Base-by-base conservation (phyloP, 2,329 filamentous ascomycete genomes). In the Trichoderma sp. region DNA sequence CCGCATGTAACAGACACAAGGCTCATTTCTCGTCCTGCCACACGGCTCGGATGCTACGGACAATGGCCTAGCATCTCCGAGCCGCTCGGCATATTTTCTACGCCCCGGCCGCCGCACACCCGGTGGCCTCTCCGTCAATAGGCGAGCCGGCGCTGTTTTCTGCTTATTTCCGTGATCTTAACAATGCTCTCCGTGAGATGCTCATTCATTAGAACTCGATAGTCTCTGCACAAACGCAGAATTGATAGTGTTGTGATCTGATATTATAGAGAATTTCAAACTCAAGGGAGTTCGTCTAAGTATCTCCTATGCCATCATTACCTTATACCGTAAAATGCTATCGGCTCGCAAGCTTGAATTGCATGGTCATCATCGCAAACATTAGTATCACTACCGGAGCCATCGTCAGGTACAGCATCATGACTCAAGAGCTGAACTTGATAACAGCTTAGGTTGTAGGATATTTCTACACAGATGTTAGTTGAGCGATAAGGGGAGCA, bases 1-100 rank as follows among this genome's bases (percentile, higher is more conserved):
- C 71, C 71, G 71, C 45, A 24, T 14, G 11, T 27, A 45, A 45
- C 41, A 45, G 38, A 45, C 38, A 18, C 24, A 27, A 12, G 18
- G 29, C 31, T 35, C 9, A 35, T 56, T 24, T 8, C n/a, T 56
- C 50, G 50, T 45, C 21, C 27, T 35, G 50, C 45, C 29, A 38
- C 41, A 50, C 41, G 60, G 68, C 60, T 73, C 71, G 71, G 71
- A 73, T 64, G 60, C 41, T 21, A 31, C 71, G 71, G 71, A 56
- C 71, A 64, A 65, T n/a, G 60, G 12, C 31, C 29, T 35, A 35
- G 59, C 60, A 64, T 65, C 71, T 64, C 71, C 71, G 71, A 73
- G 71, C 71, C 24, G 60, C 41, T 64, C 71, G 60, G 71, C 41
- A 35, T 64, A 64, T 65, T 38, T 56, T 65, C 41, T 65, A 18